Conservation (phyloP, 345 rosid species). For the Lagerstroemia speciosa region DNA sequence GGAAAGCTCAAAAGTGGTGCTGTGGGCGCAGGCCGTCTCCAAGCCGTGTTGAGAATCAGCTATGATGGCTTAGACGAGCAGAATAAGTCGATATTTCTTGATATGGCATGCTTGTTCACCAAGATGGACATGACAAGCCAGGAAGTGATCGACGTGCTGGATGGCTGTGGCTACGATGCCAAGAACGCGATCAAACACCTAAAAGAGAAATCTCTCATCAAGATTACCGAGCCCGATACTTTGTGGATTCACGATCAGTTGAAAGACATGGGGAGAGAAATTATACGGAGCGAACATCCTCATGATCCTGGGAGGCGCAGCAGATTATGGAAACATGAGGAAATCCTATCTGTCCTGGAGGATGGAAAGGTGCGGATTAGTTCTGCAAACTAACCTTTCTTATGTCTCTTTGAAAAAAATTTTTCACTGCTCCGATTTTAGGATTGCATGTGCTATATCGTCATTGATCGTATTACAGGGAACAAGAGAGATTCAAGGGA, state of each 20-base stretch:
- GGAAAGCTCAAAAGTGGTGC: slow-evolving; percentile 20
- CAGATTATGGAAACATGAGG: slow-evolving; percentile 51
- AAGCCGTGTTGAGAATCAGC: slow-evolving; percentile 39
- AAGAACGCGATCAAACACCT: slow-evolving; percentile 38
- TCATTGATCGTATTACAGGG: slow-evolving; percentile 22
- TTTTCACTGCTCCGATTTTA: background rate
- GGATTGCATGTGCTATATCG: background rate
- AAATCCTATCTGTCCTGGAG: slow-evolving; percentile 34
- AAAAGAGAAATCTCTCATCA: slow-evolving; percentile 44
- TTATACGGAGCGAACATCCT: slow-evolving; percentile 20
- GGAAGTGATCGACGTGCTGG: slow-evolving; percentile 37
- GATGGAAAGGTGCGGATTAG: slow-evolving; percentile 24
- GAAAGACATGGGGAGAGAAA: slow-evolving; percentile 67
- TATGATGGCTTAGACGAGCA: slow-evolving; percentile 38
- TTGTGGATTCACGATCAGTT: slow-evolving; percentile 76
- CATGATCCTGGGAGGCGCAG: slow-evolving; percentile 35
- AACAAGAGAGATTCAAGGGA: slow-evolving; percentile 32
- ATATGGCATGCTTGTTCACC: slow-evolving; percentile 52
- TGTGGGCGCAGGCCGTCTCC: slow-evolving; percentile 22
- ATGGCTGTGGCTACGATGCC: slow-evolving; percentile 48
- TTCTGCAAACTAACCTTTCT: background rate
- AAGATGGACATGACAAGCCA: slow-evolving; percentile 26
- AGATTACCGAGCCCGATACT: slow-evolving; percentile 12
- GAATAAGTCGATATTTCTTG: slow-evolving; percentile 45
- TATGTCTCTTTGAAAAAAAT: background rate